Percentiles rank a stretch among this genome's conserved stretches.
Evolutionary conservation across 2,329 filamentous ascomycete species (phyloP).

Genomic region (Chlorencoelia australis): DNA sequence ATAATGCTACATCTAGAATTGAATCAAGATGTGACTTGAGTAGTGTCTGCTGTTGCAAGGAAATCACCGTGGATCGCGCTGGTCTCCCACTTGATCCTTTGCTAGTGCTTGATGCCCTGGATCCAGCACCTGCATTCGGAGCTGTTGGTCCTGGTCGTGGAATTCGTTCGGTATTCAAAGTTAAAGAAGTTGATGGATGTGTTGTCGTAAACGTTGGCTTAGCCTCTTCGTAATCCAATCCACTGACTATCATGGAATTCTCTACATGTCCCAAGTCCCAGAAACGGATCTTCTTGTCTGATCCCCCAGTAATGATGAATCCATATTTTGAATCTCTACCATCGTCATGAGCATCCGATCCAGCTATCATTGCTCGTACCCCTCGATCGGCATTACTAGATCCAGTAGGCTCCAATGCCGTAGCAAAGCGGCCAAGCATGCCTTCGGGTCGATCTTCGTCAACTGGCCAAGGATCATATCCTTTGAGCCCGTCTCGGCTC

Average conservation of each 20-base stretch:
- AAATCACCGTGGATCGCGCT: constrained; percentile 74
- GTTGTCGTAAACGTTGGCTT: constrained; percentile 62
- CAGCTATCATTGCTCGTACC: constrained; percentile 66
- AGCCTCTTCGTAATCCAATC: constrained; percentile 57
- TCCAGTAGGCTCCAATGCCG: constrained; percentile 53
- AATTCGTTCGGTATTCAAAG: constrained; percentile 51
- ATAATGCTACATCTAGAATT: constrained; percentile 75
- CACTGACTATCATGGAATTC: constrained; percentile 70
- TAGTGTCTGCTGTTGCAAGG: constrained; percentile 76
- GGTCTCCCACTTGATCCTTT: constrained; percentile 34
- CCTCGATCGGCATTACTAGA: constrained; percentile 49
- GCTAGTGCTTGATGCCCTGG: constrained; percentile 19
- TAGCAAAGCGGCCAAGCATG: constrained; percentile 79
- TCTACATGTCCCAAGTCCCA: constrained; percentile 82
- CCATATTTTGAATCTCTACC: constrained; percentile 65
- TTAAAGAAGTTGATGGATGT: constrained; percentile 52
- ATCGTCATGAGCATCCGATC: constrained; percentile 59
- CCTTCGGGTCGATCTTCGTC: constrained; percentile 83
- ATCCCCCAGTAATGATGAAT: constrained; percentile 79
- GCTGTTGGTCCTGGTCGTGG: constrained; percentile 22
- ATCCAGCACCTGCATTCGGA: constrained; percentile 25
- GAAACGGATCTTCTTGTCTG: constrained; percentile 84
- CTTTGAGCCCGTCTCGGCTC: constrained; percentile 48
- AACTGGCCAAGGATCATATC: constrained; percentile 77
- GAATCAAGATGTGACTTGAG: constrained; percentile 80